Base-by-base conservation (phyloP, 2,329 filamentous ascomycete genomes). In the Epichloe sylvatica region DNA sequence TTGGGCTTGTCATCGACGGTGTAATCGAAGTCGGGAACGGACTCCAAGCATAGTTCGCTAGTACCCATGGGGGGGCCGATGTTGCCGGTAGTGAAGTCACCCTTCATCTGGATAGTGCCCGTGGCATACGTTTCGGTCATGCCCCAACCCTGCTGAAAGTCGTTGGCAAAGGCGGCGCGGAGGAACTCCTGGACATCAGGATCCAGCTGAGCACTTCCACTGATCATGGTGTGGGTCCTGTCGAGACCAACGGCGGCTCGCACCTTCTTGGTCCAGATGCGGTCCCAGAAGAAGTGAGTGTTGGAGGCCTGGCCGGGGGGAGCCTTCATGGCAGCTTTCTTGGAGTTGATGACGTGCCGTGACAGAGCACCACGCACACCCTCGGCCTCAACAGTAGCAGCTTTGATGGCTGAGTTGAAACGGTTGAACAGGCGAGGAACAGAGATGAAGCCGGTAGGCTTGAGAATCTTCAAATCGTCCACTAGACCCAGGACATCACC, bases 1-100 rank as follows among this genome's bases (percentile, higher is more conserved):
- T 85, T 75, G 3, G 92, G 92, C 72, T 85, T 87, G 72, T 98
- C 91, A 9, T 85, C 83, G 45, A 85, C 80, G 1, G 82, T 76
- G 71, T 98, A 98, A 50, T 96, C 91, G 76, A 96, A 91, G 54
- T 97, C 91, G 1, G 91, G 90, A 6, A 94, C 85, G 47, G 90
- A 94, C 63, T 83, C 74, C 50, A 96, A 74, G 64, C 90, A 94
- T 45, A 83, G 70, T 70, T 98, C 92, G 8, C 76, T 67, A 52
- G 73, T 75, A 7, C 81, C 74, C 53, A 78, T 75, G 0, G 89
- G 0, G 89, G 75, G 80, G 47, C 92, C 92, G 57, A 91, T 91
- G 68, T 89, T 94, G 53, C 88, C 89, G 4, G 82, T 71, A 8
- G 75, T 77, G 62, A 86, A 81, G 65, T 98, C 92, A 44, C 76